Conservation (phyloP, 371 early-diverging fungal genomes). For the Amoeboaphelidium protococcarum region DNA sequence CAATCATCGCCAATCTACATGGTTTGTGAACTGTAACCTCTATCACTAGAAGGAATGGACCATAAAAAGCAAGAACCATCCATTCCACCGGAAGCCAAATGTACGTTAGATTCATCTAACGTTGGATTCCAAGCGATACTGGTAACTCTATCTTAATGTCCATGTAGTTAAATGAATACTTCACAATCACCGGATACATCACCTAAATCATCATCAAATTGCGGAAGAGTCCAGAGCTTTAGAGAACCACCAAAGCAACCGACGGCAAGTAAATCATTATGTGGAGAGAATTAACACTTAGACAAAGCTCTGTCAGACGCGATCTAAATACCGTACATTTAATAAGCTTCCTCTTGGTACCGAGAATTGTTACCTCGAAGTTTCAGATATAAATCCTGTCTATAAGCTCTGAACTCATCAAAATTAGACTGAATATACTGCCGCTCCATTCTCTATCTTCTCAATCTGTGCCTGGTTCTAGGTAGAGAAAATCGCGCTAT, state of each 20-base stretch:
- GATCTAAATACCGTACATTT: background rate
- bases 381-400: background rate
- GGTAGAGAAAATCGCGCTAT: background rate
- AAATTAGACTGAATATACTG: too few species aligned
- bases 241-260: background rate
- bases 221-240: background rate
- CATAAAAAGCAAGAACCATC: constrained; percentile 53
- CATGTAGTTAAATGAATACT: constrained; percentile 8
- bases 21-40: constrained; percentile 1
- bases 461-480: background rate
- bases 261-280: background rate
- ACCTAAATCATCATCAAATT: background rate
- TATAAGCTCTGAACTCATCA: too few species aligned
- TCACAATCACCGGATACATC: background rate
- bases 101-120: constrained; percentile 34
- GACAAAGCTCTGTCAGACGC: background rate
- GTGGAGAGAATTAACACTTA: background rate
- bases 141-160: constrained; percentile 65
- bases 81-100: constrained; percentile 52
- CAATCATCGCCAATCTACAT: background rate
- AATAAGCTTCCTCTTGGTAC: background rate
- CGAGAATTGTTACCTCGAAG: background rate
- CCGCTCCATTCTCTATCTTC: too few species aligned
- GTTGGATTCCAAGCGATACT: constrained; percentile 69
- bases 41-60: constrained; percentile 18